phyloP scores from a whole-genome alignment of 176 grass and related monocot genomes.

The Cenchrus fungigraminus region DNA sequence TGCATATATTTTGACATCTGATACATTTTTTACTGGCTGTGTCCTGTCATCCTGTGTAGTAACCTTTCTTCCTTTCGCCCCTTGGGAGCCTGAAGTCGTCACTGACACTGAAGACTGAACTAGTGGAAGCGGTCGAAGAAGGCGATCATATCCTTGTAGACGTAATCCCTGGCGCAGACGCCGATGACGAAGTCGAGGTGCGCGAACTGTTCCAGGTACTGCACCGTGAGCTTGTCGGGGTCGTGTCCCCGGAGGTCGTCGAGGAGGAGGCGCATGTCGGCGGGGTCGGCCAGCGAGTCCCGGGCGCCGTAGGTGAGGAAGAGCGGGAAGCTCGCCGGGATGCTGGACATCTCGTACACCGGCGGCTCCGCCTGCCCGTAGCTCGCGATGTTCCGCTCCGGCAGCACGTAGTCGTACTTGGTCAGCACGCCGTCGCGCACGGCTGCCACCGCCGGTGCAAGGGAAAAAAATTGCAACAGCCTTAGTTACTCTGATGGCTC shows the following conservation, averaged over 20 bases:
- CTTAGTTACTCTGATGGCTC: no score
- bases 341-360: constrained; percentile 56
- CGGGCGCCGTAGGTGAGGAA: constrained; percentile 85
- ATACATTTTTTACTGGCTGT: not conserved
- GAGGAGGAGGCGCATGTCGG: constrained; percentile 58
- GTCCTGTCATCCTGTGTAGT: no score
- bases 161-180: constrained; percentile 64
- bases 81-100: not conserved
- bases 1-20: not conserved
- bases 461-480: no score
- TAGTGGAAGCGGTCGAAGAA: constrained; percentile 61
- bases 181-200: constrained; percentile 81
- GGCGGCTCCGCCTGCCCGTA: constrained; percentile 65
- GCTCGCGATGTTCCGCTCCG: constrained; percentile 52
- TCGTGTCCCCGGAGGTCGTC: constrained; percentile 61
- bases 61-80: not conserved
- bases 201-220: constrained; percentile 67
- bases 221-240: constrained; percentile 54
- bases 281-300: constrained; percentile 64
- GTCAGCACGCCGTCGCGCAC: constrained; percentile 64
- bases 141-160: constrained; percentile 61
- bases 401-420: constrained; percentile 69
- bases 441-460: constrained; percentile 58
- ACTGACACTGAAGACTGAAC: not conserved
- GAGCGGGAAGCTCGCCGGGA: constrained; percentile 61